These are phyloP conservation scores for Dactylorhiza incarnata DNA, from an alignment of 106 monocot genomes.

Conservation along the genomic window DNA sequence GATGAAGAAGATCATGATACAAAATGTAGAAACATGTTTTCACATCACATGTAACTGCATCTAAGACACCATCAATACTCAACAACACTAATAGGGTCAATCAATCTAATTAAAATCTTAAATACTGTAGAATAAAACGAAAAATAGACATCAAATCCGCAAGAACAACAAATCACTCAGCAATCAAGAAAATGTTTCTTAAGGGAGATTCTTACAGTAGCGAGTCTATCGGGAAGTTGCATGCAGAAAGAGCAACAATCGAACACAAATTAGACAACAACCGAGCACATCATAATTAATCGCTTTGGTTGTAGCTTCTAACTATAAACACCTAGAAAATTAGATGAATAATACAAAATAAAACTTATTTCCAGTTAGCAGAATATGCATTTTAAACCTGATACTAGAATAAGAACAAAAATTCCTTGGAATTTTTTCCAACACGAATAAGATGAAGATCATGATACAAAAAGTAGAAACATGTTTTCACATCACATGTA, in stretches of 20 bases:
- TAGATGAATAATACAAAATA: no score
- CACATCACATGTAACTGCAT: no score
- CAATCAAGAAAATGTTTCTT: not conserved
- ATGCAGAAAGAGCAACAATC: constrained; percentile 85
- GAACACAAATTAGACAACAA: no score
- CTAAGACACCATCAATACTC: no score
- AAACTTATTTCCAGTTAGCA: no score
- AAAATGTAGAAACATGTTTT: not conserved
- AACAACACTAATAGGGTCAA: no score
- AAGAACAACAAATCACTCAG: not conserved
- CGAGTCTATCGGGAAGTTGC: constrained; percentile 78
- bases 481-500: no score
- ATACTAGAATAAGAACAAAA: no score
- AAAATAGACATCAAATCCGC: not conserved
- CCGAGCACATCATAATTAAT: not conserved
- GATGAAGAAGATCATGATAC: not conserved
- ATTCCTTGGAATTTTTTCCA: not conserved
- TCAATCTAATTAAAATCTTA: no score
- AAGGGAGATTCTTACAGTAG: constrained; percentile 51
- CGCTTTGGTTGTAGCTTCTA: no score
- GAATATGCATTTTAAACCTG: no score
- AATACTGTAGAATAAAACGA: not conserved
- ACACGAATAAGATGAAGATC: not conserved
- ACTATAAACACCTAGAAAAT: no score
- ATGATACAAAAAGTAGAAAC: not conserved